phyloP scores from a whole-genome alignment of 31 red algal genomes.

The Asparagopsis taxiformis region DNA sequence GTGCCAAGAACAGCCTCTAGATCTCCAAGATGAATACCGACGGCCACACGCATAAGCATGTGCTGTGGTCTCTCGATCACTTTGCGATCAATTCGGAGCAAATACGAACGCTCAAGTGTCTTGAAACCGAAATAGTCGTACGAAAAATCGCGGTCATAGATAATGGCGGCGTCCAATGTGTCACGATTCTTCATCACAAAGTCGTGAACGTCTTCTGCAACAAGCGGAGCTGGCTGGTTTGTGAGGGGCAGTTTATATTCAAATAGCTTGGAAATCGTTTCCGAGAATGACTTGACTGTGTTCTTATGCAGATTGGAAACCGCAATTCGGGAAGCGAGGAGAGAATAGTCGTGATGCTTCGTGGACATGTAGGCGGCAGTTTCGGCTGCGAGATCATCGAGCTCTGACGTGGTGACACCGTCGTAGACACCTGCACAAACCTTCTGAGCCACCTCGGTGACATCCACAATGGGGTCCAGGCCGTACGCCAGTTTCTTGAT shows the following conservation, averaged over 20 bases:
- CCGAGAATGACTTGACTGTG: conserved; percentile 88
- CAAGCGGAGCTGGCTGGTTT: conserved; percentile 66
- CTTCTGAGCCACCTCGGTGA: conserved; percentile 97
- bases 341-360: conserved; percentile 95
- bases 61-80: conserved; percentile 79
- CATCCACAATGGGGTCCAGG: conserved; percentile 92
- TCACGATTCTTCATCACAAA: conserved; percentile 80
- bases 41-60: conserved; percentile 74
- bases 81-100: conserved; percentile 56
- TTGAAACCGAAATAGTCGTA: conserved; percentile 87
- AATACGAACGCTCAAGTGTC: conserved; percentile 68
- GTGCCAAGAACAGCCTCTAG: conserved; percentile 52
- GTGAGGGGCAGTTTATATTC: conserved; percentile 71
- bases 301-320: conserved; percentile 98
- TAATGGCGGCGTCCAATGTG: conserved; percentile 55
- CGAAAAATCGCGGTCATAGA: conserved; percentile 77
- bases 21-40: conserved; percentile 56
- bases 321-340: conserved; percentile 91
- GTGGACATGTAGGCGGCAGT: conserved; percentile 98
- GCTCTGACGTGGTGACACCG: conserved; percentile 92
- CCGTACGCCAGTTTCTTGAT: conserved; percentile 97
- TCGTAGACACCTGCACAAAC: conserved; percentile 95
- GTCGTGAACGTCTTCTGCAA: conserved; percentile 66
- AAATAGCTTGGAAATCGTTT: conserved; percentile 62
- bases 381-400: conserved; percentile 97